Base-by-base conservation (phyloP, 192 early-diverging fungal species). In the Diversispora eburnea region DNA sequence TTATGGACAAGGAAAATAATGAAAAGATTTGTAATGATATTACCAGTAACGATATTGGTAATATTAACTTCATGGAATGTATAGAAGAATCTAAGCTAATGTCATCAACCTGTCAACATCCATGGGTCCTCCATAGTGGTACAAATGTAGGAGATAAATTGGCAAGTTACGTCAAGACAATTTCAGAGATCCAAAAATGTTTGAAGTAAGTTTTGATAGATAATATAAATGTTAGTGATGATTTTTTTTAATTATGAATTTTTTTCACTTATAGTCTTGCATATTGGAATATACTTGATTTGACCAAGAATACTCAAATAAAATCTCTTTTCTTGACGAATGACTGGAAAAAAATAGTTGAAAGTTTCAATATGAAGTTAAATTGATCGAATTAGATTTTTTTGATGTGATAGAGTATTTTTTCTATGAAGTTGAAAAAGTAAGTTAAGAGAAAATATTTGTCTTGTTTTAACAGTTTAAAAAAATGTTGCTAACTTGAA, bases 341-440 rank as follows among this genome's bases (percentile, higher is more conserved):
- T 42, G 65, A 75, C 33, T 75, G 74, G 67, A 19, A 57, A 39
- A 54, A 75, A 61, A 70, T 75, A 51, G 8, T 70, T 49, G 39
- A 59, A 69, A 57, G 59, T 41, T 75, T 75, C 59, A 67, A 75
- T 46, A 47, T 22, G 74, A 75, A 60, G 74, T 75, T 68, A 75
- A 57, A 48, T 59, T 76, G 52, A 52, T 70, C 47, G 67, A 62
- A 45, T 60, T 67, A 41, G 60, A 76, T 62, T 20, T 76, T 20
- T 61, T 43, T 46, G 25, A 60, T 52, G 59, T 63, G 17, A 61
- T 76, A 15, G 57, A 57, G 25, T 70, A 60, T 54, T 70, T 76
- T 76, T 76, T 76, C 39, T 19, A 76, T 70, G 66, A 76, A 76
- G 75, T 76, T 54, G 67, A 76, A 46, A 68, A 76, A 43, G 75